Evolutionary conservation across 2,329 filamentous ascomycete species (phyloP).

Genomic region (Colletotrichum sublineola): DNA sequence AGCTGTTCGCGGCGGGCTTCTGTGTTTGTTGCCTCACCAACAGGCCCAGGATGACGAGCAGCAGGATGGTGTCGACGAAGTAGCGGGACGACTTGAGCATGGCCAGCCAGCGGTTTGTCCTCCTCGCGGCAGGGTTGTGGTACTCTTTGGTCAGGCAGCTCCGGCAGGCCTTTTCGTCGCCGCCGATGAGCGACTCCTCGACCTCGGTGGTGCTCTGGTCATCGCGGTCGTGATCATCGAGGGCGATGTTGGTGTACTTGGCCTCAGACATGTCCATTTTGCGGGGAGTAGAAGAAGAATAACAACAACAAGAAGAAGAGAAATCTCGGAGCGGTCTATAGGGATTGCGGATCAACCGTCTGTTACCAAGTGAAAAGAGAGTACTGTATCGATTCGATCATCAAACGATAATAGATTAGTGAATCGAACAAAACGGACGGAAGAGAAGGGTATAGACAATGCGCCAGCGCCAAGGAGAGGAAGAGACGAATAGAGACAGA

Average conservation of each 20-base stretch:
- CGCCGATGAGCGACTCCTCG: conserved; percentile 51
- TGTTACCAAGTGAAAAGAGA: not conserved
- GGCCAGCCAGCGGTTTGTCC: conserved; percentile 35
- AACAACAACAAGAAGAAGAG: not conserved
- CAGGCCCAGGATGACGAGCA: conserved; percentile 50
- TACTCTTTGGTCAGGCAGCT: conserved; percentile 20
- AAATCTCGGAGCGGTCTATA: not conserved
- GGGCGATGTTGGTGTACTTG: conserved; percentile 46
- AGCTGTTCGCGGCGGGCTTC: conserved; percentile 44
- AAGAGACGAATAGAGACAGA: not conserved
- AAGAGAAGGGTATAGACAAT: conserved; percentile 21
- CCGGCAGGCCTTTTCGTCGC: conserved; percentile 45
- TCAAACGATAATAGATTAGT: not conserved
- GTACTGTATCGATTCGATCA: not conserved
- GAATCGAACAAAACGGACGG: not conserved
- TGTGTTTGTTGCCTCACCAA: conserved; percentile 48
- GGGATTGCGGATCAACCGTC: conserved; percentile 30
- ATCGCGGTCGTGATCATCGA: conserved; percentile 47
- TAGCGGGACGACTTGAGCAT: conserved; percentile 47
- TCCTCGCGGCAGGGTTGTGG: conserved; percentile 17
- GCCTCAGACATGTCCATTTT: conserved; percentile 41
- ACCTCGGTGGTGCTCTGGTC: conserved; percentile 51
- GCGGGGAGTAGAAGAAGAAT: too few relatives aligned
- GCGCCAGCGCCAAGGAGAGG: conserved; percentile 38
- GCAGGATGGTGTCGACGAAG: conserved; percentile 50